These are phyloP conservation scores for Penicillium dipodomyicola DNA, from an alignment of 495 filamentous ascomycete species.

Conservation along the genomic window DNA sequence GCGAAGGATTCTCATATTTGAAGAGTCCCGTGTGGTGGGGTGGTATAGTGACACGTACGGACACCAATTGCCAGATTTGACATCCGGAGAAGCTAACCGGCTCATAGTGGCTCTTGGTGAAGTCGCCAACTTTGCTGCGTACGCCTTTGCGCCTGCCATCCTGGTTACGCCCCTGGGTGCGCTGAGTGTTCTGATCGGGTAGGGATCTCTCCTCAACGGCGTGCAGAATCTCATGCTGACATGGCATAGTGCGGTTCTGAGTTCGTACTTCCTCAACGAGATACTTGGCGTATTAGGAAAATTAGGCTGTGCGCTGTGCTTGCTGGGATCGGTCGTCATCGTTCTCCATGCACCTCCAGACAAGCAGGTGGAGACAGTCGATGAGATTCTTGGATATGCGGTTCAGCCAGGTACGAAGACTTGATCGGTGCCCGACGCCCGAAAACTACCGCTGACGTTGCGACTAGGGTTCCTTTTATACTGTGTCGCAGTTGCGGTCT, in stretches of 20 bases:
- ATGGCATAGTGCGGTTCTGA: conserved; percentile 72
- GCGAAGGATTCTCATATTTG: conserved; percentile 92
- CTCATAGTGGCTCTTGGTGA: conserved; percentile 73
- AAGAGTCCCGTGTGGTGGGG: conserved; percentile 94
- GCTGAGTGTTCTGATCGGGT: conserved; percentile 90
- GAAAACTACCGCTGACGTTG: conserved; percentile 1
- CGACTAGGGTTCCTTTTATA: conserved; percentile 80
- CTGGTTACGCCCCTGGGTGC: conserved; percentile 93
- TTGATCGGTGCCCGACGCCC: not conserved
- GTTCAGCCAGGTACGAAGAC: conserved; percentile 72
- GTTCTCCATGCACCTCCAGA: conserved; percentile 96
- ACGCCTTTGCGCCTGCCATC: conserved; percentile 96
- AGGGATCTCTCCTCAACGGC: conserved; percentile 12
- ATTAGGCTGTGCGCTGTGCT: conserved; percentile 90
- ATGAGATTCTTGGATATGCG: conserved; percentile 84
- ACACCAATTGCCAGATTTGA: conserved; percentile 3
- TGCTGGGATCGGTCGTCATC: conserved; percentile 95
- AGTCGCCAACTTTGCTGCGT: conserved; percentile 93
- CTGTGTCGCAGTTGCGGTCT: conserved; percentile 69
- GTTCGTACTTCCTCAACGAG: conserved; percentile 91
- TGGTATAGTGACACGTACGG: conserved; percentile 81
- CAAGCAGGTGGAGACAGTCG: conserved; percentile 80
- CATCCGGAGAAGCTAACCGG: conserved; percentile 18
- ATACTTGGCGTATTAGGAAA: conserved; percentile 84
- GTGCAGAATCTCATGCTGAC: conserved; percentile 29